Evolutionary conservation across 768 basidiomycete genomes (phyloP), one percentile per base, ranked within the genome.

Genomic region (Tulasnella sp.): DNA sequence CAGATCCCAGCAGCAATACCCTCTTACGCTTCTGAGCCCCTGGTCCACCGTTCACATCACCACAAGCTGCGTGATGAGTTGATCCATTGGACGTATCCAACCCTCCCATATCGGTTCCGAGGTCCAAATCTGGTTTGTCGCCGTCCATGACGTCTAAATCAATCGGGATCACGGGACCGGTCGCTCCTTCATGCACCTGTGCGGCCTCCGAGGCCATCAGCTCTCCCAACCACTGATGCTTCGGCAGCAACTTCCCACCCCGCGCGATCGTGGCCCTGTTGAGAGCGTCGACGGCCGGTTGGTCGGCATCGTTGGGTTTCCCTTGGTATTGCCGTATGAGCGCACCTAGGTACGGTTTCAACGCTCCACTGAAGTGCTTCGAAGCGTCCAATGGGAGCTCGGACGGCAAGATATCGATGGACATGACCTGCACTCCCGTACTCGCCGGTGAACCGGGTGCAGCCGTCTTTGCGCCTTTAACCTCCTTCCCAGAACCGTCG

Each of bases 371-470:
- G 70, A 96, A 96, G 60, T 86, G 82, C 22, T 74, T 66, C 1
- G 87, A 89, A 5, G 92, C 85, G 63, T 94, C 91, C 57, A 81
- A 72, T 1, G 92, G 87, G 24, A 97, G 76, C 58, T 85, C 80
- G 0, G 92, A 79, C 0, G 92, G 92, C 3, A 96, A 78, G 64
- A 94, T 96, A 67, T 97, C 92, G 52, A 93, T 85, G 0, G 87
- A 80, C 81, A 92, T 92, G 64, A 94, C 81, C 56, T 85, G 66
- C 1, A 81, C 41, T 81, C 77, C n/a, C 73, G 60, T 58, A 2
- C 60, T 67, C 22, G 49, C 71, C 0, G 81, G 80, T 11, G 19
- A 19, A 4, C 44, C 38, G 17, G 44, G 38, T 7, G 25, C 7
- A 4, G 54, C 42, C 3, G 11, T 27, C 21, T 17, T 44, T 9